phyloP scores from a whole-genome alignment of 352 stramenopile genomes.

The Globisporangium spinosum region DNA sequence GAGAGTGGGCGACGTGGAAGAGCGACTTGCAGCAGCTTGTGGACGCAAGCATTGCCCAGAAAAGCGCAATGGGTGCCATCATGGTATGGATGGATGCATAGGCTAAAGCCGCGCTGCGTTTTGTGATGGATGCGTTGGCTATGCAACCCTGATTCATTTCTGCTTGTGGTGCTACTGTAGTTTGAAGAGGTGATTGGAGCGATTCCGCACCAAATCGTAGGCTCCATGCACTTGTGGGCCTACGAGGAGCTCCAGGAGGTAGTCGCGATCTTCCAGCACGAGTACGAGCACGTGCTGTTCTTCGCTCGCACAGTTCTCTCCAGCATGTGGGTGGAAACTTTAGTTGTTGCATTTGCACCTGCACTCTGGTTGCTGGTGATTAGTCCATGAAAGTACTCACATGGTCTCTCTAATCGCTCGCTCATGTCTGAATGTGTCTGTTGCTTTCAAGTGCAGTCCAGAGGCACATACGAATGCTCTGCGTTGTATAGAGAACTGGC shows the following conservation, averaged over 20 bases:
- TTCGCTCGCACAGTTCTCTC: slow-evolving; percentile 38
- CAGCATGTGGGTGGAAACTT: slow-evolving; percentile 31
- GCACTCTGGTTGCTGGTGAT: background rate
- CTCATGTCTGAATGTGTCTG: background rate
- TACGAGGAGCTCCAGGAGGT: slow-evolving; percentile 25
- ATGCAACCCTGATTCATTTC: background rate
- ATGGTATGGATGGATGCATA: slow-evolving; percentile 27
- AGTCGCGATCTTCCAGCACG: slow-evolving; percentile 33
- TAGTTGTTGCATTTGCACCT: background rate
- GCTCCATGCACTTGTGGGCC: slow-evolving; percentile 24
- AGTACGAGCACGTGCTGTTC: slow-evolving; percentile 39
- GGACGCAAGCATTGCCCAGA: slow-evolving; percentile 30
- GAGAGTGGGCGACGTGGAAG: slow-evolving; percentile 43
- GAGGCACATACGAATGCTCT: slow-evolving; percentile 37
- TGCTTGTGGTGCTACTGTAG: slow-evolving; percentile 16
- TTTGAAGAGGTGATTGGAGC: slow-evolving; percentile 43
- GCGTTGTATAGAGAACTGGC: slow-evolving; percentile 63
- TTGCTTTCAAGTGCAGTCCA: slow-evolving; percentile 27
- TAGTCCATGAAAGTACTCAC: background rate
- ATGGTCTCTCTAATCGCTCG: slow-evolving; percentile 11
- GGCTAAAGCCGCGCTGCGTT: background rate
- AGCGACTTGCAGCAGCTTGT: slow-evolving; percentile 43
- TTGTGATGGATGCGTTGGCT: background rate
- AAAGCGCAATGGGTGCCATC: slow-evolving; percentile 28
- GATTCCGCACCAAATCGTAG: slow-evolving; percentile 46